Base-by-base conservation (phyloP, 2,329 filamentous ascomycete species). In the Epicoccum nigrum region DNA sequence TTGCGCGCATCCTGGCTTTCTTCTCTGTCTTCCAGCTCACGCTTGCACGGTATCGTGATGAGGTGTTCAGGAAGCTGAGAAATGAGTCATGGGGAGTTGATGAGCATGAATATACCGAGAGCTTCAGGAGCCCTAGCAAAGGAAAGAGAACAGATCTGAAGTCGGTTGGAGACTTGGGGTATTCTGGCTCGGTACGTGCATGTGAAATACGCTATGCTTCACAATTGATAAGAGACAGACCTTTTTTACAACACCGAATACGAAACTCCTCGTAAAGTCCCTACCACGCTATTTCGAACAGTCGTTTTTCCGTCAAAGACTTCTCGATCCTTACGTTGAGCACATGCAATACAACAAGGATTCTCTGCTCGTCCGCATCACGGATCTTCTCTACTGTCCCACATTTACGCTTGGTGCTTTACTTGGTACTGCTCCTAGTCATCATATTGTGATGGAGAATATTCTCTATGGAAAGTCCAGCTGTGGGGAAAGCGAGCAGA, bases 401-500 rank as follows among this genome's bases (percentile, higher is more conserved):
- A 77, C 80, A 8, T 60, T 71, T 0, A 84, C 85, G 0, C 64
- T 91, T 1, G 88, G 87, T 1, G 79, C 81, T 1, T 60, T 85
- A 0, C 59, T 89, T 0, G 81, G 85, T 4, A 72, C 81, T 1
- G 83, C 86, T 0, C 87, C 88, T 0, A 84, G 83, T 1, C 87
- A 90, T 58, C 87, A 90, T 64, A 87, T 91, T 53, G 79, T 91
- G 62, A 91, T 91, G 88, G 88, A 90, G 68, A 91, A 91, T 64
- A 77, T 89, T 2, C 75, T 90, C 19, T 83, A 82, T 55, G 87
- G 87, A 1, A 80, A 84, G 55, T 75, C 63, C 2, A 64, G 55
- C 31, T 67, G 77, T 12, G 71, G 76, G 11, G 75, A 77, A 46
- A 64, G 65, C 8, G 67, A 71, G 37, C 65, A 74, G 47, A 68